Base-by-base conservation (phyloP, 2,329 filamentous ascomycete genomes). In the Colletotrichum graminicola region DNA sequence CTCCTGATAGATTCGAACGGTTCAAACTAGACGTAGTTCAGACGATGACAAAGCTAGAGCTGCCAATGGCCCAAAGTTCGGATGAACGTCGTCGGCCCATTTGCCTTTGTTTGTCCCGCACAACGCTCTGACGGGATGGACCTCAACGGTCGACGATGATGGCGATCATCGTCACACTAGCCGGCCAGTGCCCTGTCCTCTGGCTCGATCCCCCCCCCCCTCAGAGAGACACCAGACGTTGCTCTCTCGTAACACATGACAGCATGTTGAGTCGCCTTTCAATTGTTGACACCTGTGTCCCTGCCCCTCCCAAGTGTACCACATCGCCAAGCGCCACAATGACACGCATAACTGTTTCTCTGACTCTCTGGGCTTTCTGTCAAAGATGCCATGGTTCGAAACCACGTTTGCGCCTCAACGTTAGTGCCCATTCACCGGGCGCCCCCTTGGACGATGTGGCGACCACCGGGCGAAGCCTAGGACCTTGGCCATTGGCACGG, bases 401-500 rank as follows among this genome's bases (percentile, higher is more conserved):
- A 29, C 26, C 60, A 7, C 23, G 12, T 57, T 64, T 26, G 34
- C 51, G 60, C 66, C 52, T 54, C 61, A 43, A 68, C 34, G 26
- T 64, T 68, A 64, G 66, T 59, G 7, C 41, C 16, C 41, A 21
- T 43, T 43, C 62, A 51, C 26, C 14, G 21, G 7, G 23, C 16
- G 5, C 62, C 45, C 29, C 62, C 56, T 49, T 23, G 63, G 34
- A 62, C 43, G 49, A 67, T 51, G 56, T 41, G 59, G 43, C 59
- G 43, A 43, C 56, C 18, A 52, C 23, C n/a, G 51, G 23, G 23
- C 26, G 16, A 26, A 34, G n/a, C 11, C 32, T 26, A 45, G 23
- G 29, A 56, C 49, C 56, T 43, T 64, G 67, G 63, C 56, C 63
- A 65, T 62, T 67, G 67, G 63, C 49, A 29, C 63, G 56, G 32